Conservation (phyloP, 2,329 filamentous ascomycete genomes). For the Stromatinia cepivora region DNA sequence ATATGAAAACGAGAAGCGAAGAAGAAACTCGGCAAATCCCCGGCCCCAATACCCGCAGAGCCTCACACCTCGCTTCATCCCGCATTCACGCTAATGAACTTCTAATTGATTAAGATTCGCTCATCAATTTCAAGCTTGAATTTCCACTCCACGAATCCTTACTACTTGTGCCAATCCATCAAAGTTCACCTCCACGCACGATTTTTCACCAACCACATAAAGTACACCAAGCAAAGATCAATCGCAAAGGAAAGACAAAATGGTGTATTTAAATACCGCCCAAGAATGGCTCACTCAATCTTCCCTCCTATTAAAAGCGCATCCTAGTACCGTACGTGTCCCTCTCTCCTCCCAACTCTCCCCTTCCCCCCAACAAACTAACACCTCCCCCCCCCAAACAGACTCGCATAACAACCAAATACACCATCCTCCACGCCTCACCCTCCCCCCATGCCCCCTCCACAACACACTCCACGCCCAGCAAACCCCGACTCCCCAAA, state of each 20-base stretch:
- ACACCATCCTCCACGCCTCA: conserved; percentile 62
- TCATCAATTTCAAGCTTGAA: background rate
- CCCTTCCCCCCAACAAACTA: conserved; percentile 22
- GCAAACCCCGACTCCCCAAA: conserved; percentile 36
- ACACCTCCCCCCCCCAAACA: conserved; percentile 43
- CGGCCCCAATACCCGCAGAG: background rate
- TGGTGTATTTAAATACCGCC: conserved; percentile 79
- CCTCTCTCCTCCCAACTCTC: conserved; percentile 15
- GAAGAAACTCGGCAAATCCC: background rate
- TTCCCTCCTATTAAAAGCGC: conserved; percentile 78
- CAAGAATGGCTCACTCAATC: conserved; percentile 93
- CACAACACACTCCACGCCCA: conserved; percentile 19
- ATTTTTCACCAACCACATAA: background rate
- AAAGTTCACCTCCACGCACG: background rate
- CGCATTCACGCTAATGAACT: conserved; percentile 1
- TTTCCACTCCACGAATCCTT: background rate
- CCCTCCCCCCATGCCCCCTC: conserved; percentile 37
- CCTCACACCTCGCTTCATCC: conserved; percentile 10
- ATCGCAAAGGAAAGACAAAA: conserved; percentile 44
- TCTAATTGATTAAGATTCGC: background rate
- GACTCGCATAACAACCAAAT: conserved; percentile 92
- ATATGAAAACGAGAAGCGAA: no score
- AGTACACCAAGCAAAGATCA: background rate
- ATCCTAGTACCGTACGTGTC: conserved; percentile 72
- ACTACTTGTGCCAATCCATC: background rate